These are phyloP conservation scores for Pichia thaimueangensis DNA, from an alignment of 805 yeast species.

Conservation along the genomic window DNA sequence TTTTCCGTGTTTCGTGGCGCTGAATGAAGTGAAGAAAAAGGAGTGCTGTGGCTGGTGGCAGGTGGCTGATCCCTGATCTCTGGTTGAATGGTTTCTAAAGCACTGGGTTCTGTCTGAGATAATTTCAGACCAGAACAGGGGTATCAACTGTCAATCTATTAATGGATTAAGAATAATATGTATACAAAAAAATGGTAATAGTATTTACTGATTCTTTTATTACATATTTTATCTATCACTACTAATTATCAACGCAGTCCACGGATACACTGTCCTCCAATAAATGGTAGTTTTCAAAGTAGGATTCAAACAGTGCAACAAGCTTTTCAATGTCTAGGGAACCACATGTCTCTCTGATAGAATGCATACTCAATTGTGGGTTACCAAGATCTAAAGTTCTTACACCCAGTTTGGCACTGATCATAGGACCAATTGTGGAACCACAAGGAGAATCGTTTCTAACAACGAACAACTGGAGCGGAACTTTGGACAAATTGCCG, in stretches of 20 bases:
- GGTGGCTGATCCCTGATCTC: too few relatives aligned
- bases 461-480: conserved; percentile 88
- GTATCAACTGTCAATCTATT: too few relatives aligned
- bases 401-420: conserved; percentile 81
- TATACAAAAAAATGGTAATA: too few relatives aligned
- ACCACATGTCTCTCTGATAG: conserved; percentile 89
- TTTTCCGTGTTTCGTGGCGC: too few relatives aligned
- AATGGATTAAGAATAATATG: too few relatives aligned
- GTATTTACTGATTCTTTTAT: too few relatives aligned
- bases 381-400: conserved; percentile 86
- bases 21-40: too few relatives aligned
- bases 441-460: conserved; percentile 94
- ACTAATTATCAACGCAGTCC: conserved; percentile 5
- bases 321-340: conserved; percentile 62
- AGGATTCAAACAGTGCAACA: conserved; percentile 54
- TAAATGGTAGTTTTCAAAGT: conserved; percentile 40
- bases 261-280: conserved; percentile 31
- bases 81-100: too few relatives aligned
- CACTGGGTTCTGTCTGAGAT: too few relatives aligned
- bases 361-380: conserved; percentile 91
- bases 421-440: conserved; percentile 91
- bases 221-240: too few relatives aligned
- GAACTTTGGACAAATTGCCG: conserved; percentile 65
- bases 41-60: too few relatives aligned
- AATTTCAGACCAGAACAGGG: too few relatives aligned